A percentile compares a stretch with the other conserved stretches of the same genome.
Conservation (phyloP, 2,329 filamentous ascomycete genomes). For the Scedosporium boydii region DNA sequence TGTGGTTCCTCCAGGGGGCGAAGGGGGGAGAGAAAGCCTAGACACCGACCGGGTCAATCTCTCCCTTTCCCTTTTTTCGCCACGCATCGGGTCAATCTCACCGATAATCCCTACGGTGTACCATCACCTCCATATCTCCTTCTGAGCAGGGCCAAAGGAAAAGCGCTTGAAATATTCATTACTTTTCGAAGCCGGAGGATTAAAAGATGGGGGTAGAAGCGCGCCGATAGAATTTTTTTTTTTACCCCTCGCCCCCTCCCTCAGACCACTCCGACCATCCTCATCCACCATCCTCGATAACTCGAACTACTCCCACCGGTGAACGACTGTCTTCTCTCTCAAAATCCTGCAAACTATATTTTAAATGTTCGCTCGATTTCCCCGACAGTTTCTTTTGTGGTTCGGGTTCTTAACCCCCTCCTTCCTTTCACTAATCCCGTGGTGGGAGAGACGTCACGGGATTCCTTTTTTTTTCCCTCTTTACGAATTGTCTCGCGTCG, state of each 20-base stretch:
- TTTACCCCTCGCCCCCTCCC: background rate
- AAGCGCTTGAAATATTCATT: too few relatives aligned
- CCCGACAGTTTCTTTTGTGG: conserved; percentile 13
- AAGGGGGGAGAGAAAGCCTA: background rate
- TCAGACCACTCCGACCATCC: background rate
- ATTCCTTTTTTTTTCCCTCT: conserved; percentile 12
- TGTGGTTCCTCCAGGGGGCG: background rate
- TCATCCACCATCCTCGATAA: background rate
- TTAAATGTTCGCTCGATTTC: conserved; percentile 11
- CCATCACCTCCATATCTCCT: too few relatives aligned
- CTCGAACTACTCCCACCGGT: background rate
- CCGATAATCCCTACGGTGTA: too few relatives aligned
- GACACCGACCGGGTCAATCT: background rate
- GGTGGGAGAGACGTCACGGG: conserved; percentile 55
- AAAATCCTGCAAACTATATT: conserved; percentile 20
- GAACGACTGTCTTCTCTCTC: conserved; percentile 57
- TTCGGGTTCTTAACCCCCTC: background rate
- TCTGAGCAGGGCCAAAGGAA: too few relatives aligned
- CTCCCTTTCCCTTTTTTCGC: background rate
- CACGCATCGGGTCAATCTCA: background rate
- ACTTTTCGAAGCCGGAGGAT: background rate
- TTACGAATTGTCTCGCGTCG: conserved; percentile 9
- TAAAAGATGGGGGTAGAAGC: background rate
- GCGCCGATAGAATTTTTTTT: background rate
- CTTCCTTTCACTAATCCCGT: conserved; percentile 20